A percentile compares a stretch with the other conserved stretches of the same genome.
Evolutionary conservation across 768 basidiomycete species (phyloP).

Genomic region (Tulasnella sp.): DNA sequence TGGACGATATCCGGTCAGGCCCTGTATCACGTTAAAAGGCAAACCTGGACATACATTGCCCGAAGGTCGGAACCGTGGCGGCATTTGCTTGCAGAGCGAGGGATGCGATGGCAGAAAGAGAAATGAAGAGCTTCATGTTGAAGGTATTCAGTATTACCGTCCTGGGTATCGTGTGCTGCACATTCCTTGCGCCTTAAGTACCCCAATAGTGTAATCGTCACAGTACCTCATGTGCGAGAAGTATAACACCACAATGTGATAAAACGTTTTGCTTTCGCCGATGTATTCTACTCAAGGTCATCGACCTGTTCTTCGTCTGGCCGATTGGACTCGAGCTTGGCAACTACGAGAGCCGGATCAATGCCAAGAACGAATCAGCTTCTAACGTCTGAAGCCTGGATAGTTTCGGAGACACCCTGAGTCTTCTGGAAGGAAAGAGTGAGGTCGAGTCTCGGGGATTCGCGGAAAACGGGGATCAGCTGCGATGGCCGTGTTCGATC

Average conservation of each 20-base stretch:
- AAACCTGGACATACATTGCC: background rate
- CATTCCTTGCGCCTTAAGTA: background rate
- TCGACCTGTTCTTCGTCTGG: background rate
- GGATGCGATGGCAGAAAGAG: background rate
- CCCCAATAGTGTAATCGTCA: background rate
- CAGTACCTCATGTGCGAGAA: background rate
- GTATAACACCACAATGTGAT: background rate
- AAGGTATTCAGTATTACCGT: background rate
- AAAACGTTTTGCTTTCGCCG: background rate
- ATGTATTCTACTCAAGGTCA: background rate
- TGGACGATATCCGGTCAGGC: background rate
- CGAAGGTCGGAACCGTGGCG: background rate
- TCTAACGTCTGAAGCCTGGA: background rate
- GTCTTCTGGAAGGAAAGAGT: background rate
- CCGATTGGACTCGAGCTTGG: background rate
- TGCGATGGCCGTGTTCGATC: background rate
- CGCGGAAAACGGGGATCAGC: background rate
- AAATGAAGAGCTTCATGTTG: background rate
- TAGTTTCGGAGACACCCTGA: background rate
- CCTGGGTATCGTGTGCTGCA: background rate
- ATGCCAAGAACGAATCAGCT: background rate
- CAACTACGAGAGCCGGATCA: background rate
- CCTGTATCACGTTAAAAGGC: background rate
- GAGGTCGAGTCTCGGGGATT: background rate
- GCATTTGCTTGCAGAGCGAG: background rate